Percentiles rank a stretch among this genome's conserved stretches.
phyloP scores from a whole-genome alignment of 2,329 filamentous ascomycete genomes.

The Hypocreales sp. region DNA sequence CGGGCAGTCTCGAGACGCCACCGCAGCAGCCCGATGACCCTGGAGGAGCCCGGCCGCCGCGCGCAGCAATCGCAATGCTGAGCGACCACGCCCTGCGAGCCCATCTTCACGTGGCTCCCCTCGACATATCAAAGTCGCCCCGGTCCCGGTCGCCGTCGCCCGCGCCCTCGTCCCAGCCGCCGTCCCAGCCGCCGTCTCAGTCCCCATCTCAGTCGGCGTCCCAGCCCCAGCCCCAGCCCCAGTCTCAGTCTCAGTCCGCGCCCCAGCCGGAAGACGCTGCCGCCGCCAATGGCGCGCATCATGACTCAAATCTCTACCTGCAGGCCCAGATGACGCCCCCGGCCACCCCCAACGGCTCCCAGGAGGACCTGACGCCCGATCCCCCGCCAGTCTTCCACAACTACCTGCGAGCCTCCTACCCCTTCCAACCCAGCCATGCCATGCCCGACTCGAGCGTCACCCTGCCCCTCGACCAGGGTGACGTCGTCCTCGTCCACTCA shows the following conservation, averaged over 20 bases:
- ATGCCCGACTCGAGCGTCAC: constrained; percentile 79
- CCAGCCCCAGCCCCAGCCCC: no score
- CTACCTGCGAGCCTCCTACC: constrained; percentile 87
- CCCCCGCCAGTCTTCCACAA: constrained; percentile 67
- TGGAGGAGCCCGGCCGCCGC: constrained; percentile 9
- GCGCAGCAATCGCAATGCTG: constrained; percentile 19
- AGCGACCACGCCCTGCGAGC: constrained; percentile 31
- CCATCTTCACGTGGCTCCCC: constrained; percentile 46
- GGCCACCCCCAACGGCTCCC: constrained; percentile 54
- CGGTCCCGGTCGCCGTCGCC: no score
- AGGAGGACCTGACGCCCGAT: constrained; percentile 36
- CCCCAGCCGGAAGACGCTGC: constrained; percentile 9
- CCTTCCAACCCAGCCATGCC: constrained; percentile 67
- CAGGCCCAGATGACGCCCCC: constrained; percentile 61
- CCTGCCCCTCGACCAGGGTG: constrained; percentile 73
- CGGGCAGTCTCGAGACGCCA: not conserved
- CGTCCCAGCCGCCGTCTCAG: no score
- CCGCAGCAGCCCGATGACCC: constrained; percentile 13
- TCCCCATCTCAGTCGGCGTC: no score
- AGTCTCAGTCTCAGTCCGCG: no score
- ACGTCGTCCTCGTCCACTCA: constrained; percentile 87
- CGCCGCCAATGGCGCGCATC: constrained; percentile 16
- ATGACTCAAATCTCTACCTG: no score
- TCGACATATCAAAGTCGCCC: no score
- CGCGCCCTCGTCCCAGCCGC: no score